Evolutionary conservation across 352 stramenopile genomes (phyloP), one percentile per base, ranked within the genome.

Genomic region (Phytophthora palmivora): DNA sequence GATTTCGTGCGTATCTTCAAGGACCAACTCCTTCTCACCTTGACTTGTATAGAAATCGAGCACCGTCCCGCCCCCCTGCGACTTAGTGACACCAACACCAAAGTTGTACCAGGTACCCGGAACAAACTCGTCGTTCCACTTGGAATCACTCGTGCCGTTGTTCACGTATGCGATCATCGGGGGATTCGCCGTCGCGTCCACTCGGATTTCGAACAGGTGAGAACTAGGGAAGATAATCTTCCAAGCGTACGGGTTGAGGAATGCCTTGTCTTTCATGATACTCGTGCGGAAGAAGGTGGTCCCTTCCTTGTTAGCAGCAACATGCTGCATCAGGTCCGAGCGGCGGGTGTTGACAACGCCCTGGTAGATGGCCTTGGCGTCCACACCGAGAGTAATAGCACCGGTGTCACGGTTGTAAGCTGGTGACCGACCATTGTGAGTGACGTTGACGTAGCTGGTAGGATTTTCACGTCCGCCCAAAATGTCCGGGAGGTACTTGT

Each of bases 401-500:
- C 80, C 80, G 50, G 76, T 87, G 69, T 89, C 80, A 33, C 60
- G 55, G 59, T 89, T 89, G 67, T 72, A 87, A 42, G 68, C 67
- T 9, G 77, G 70, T 32, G 71, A 78, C 50, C 80, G 80, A 30
- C 70, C 80, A 3, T 64, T 58, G 6, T 68, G 62, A 22, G 69
- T 38, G 47, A 89, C 54, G 15, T 63, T 70, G 30, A 87, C 67
- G 54, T 82, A 89, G 67, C 55, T 74, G 16, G 60, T 59, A 39
- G 60, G 58, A 47, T 67, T 60, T 48, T 87, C 68, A 56, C 77
- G 77, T 74, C 76, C 67, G 64, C 63, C 84, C 30, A 89, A 43
- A 44, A 89, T 87, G 66, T 85, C 73, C 6, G 76, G 72, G 63
- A 78, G 54, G 63, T 82, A 89, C 73, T 87, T 86, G 61, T 71